Base-by-base conservation (phyloP, 2,329 filamentous ascomycete species). In the Drechslerella dactyloides region DNA sequence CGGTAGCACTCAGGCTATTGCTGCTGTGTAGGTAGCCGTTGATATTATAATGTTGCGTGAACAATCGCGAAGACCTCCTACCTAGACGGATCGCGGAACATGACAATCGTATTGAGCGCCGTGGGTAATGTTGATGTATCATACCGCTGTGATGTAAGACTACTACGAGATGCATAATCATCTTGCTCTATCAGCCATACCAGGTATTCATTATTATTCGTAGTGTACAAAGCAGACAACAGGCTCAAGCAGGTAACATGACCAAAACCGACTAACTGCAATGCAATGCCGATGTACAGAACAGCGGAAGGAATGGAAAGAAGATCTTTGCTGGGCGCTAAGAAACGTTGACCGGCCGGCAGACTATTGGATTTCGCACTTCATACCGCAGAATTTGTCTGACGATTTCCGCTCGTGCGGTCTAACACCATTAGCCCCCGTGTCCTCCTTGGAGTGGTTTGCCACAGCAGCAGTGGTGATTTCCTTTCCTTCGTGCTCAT, bases 381-480 rank as follows among this genome's bases (percentile, higher is more conserved):
- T 72, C 60, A 72, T 55, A 13, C 68, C 68, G 37, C 68, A 72
- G 21, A 72, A 72, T 21, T 65, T 65, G n/a, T 60, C 56, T 17
- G 60, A 65, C 17, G 68, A 61, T 17, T 37, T 54, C 35, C 37
- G 63, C 13, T 69, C 50, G 24, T 56, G 15, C 17, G 50, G 21
- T 4, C 15, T 23, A 13, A 3, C 15, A n/a, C 13, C 50, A 7
- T 19, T 21, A 4, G 23, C 33, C 33, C 8, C 35, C 37, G 27
- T 44, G 50, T 57, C 60, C 13, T 60, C 48, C 10, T 53, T 64
- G 15, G 51, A 19, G 40, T 24, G 44, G 17, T 42, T 56, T 6
- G 10, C 24, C 1, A 44, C 8, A 24, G 65, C 42, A 46, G 57
- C 55, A 13, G 56, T 58, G 5, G 58, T 30, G n/a, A 17, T 21